Evolutionary conservation across 2,329 filamentous ascomycete species (phyloP), one percentile per base, ranked within the genome.

Genomic region (Alternaria postmessia): DNA sequence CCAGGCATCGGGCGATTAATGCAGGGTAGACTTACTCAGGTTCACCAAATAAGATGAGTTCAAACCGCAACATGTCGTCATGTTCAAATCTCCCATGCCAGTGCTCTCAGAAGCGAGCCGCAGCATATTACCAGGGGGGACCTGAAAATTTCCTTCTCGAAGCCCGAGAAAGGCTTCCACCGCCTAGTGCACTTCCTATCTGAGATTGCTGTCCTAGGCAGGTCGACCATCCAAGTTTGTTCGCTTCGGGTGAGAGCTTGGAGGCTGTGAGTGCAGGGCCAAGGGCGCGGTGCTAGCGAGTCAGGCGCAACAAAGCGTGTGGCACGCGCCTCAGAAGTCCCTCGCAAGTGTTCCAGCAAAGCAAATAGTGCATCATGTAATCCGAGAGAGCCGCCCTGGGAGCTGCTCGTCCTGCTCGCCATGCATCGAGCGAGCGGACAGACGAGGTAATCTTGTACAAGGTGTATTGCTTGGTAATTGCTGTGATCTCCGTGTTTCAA

Each of bases 31-130:
- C 49, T 39, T 57, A 42, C 55, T 54, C 44, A 44, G 59, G 32
- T 36, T 56, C 41, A 42, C 43, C 46, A 59, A 64, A 62, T 61
- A 57, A 68, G 55, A 66, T 67, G 60, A 64, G 44, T 52, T 44
- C 42, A 54, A 53, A 59, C 26, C 42, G 47, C 28, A 41, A 18
- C 39, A 68, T 68, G 66, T 64, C 66, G 64, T 67, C 66, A 70
- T 66, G 55, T 44, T 54, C 59, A 24, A 65, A 66, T 67, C 57
- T 64, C 57, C 49, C 47, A 46, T 55, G 51, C 48, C 59, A 43
- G 60, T 57, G 57, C 51, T 56, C 34, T 44, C 20, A 39, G 48
- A 36, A 48, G 55, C 44, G 41, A 57, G 56, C 57, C 56, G 66
- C 18, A 49, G 56, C 47, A 54, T 63, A 43, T 57, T 51, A 62